A percentile compares a stretch with the other conserved stretches of the same genome.
Evolutionary conservation across 495 filamentous ascomycete species (phyloP).

Genomic region (Penicillium maclennaniae): DNA sequence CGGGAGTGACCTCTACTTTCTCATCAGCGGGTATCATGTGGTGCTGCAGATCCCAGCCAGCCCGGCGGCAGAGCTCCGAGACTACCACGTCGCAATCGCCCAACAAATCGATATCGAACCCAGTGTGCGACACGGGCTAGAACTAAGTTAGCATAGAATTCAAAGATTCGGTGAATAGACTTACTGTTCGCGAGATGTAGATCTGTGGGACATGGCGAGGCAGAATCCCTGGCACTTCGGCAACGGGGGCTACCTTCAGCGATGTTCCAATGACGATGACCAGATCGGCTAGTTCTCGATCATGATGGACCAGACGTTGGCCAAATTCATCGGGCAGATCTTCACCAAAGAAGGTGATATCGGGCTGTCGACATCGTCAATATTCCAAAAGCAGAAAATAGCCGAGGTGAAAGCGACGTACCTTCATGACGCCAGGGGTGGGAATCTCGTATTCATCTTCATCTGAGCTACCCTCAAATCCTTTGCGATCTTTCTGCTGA

Average conservation of each 20-base stretch:
- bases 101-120: conserved; percentile 92
- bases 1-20: conserved; percentile 51
- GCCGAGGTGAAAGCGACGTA: conserved; percentile 15
- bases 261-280: conserved; percentile 95
- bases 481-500: conserved; percentile 48
- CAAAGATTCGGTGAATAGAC: conserved; percentile 13
- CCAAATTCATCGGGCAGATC: conserved; percentile 79
- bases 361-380: conserved; percentile 50
- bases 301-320: conserved; percentile 71
- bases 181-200: conserved; percentile 80
- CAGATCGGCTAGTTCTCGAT: conserved; percentile 77
- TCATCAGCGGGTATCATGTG: conserved; percentile 74
- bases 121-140: conserved; percentile 76
- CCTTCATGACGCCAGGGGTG: conserved; percentile 87
- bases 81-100: conserved; percentile 93
- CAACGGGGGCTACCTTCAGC: conserved; percentile 94
- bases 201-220: conserved; percentile 83
- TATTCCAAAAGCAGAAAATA: neutral
- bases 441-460: conserved; percentile 70
- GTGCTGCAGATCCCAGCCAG: conserved; percentile 85
- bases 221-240: conserved; percentile 79
- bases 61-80: conserved; percentile 78
- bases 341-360: conserved; percentile 89
- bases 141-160: conserved; percentile 7
- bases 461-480: conserved; percentile 60